Conservation (phyloP, 768 basidiomycete genomes). For the Neoboletus brunneissimus region DNA sequence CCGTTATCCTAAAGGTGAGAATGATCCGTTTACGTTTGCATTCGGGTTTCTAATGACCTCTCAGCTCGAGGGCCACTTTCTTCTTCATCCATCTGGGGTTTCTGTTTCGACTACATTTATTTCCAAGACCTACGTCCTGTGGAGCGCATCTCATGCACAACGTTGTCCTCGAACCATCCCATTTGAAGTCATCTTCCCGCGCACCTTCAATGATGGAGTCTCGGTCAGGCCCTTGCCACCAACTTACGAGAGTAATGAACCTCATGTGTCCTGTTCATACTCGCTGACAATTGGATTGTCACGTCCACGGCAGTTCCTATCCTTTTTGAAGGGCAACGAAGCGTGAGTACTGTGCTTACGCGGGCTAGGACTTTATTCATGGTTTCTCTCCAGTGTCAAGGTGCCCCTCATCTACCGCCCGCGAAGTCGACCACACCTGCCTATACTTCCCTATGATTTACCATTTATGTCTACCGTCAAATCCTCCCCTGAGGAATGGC, state of each 20-base stretch:
- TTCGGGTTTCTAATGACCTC: background rate
- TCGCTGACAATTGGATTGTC: conserved; percentile 42
- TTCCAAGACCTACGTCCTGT: conserved; percentile 19
- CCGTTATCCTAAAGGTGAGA: conserved; percentile 26
- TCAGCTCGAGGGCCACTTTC: conserved; percentile 27
- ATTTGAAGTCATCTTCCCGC: conserved; percentile 46
- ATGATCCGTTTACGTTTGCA: background rate
- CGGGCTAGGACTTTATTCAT: background rate
- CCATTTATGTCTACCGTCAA: conserved; percentile 60
- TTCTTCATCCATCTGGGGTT: conserved; percentile 12
- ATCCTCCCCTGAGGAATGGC: conserved; percentile 64
- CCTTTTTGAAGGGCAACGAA: conserved; percentile 46
- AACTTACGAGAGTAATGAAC: conserved; percentile 32
- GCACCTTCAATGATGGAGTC: conserved; percentile 39
- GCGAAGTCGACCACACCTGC: conserved; percentile 51
- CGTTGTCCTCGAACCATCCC: conserved; percentile 37
- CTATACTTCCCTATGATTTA: conserved; percentile 43
- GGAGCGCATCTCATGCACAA: conserved; percentile 12
- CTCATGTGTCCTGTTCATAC: conserved; percentile 42
- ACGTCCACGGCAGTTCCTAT: conserved; percentile 38
- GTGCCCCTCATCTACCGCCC: conserved; percentile 54
- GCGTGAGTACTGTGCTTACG: conserved; percentile 34
- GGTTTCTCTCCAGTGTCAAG: conserved; percentile 35
- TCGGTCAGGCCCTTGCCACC: conserved; percentile 45
- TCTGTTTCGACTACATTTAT: conserved; percentile 17